Base-by-base conservation (phyloP, 352 stramenopile genomes). In the Phytophthora syringae region DNA sequence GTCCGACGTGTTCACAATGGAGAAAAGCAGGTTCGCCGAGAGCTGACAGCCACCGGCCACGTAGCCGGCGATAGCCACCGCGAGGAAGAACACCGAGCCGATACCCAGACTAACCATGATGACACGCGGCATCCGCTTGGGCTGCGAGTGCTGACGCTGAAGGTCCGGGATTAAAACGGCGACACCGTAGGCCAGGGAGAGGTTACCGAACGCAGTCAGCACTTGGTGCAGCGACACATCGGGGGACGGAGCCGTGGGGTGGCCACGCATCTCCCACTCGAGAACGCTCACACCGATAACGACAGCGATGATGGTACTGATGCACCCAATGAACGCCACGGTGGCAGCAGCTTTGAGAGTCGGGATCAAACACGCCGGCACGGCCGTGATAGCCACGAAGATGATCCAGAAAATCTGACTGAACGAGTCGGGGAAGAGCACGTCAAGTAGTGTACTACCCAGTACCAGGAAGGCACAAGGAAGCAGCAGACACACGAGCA, bases 391-490 rank as follows among this genome's bases (percentile, higher is more conserved):
- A 47, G 70, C 70, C 64, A 77, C 67, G 60, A 77, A 77, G n/a
- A 69, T 36, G 51, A 77, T 77, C 70, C 70, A 77, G 55, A 74
- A 74, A 9, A 66, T 64, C 49, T 77, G 62, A 22, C 64, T 77
- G 59, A 85, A 85, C n/a, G 75, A 68, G 59, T 73, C 63, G 1
- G 79, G 79, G 64, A 88, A 86, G 34, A 88, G 67, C 37, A 73
- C 64, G 42, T 86, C 59, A 16, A 84, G 68, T 10, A 86, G 53
- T 12, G 65, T 79, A 25, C 79, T 77, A 20, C 79, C 79, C 13
- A 87, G 74, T 37, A 86, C 79, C 20, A 84, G 64, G 64, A 82
- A 84, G 10, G 66, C 70, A 25, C 72, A 81, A 1, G 76, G 72
- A 5, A 75, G 42, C 43, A 84, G 54, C 25, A 80, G 48, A 48